Evolutionary conservation across 2,329 filamentous ascomycete species (phyloP), one percentile per base, ranked within the genome.

Genomic region (Fusarium sp.): DNA sequence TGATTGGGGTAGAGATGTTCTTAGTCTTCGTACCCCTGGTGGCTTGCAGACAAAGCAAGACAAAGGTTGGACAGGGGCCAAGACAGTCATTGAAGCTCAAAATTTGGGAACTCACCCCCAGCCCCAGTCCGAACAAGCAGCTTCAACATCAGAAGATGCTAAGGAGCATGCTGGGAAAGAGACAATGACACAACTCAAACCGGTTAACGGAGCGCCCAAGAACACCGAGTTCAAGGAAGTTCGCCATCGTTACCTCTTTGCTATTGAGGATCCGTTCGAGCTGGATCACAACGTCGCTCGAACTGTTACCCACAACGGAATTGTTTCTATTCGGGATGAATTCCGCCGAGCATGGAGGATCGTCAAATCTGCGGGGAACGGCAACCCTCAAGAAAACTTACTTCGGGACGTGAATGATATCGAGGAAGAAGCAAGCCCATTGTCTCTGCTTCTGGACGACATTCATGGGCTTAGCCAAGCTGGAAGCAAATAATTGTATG

Each of bases 191-290:
- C 67, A 71, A 12, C 41, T 53, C 3, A 73, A 69, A 29, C 64
- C 64, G 22, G 54, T 56, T 7, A 65, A 66, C n/a, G 65, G 67
- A 9, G 59, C 66, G 27, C 75, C 12, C n/a, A 82, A 80, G 54
- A 69, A 77, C 13, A 75, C 76, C 7, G 83, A 86, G 32, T 75
- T 87, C 53, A 92, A 91, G 72, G 92, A 94, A 75, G 86, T 95
- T 16, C 88, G 92, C 4, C 89, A 94, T 75, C 89, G 94, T 14
- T 97, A 94, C 78, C 86, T 97, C 7, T 92, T 97, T 71, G 93
- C 93, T 32, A 94, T 98, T 65, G 94, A 97, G 77, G 94, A 97
- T 77, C 94, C 94, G 0, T 97, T 97, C 75, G 94, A 97, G 81
- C 81, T 90, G 4, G 90, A 94, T 42, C 94, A 97, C 80, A 98